Evolutionary conservation across 495 filamentous ascomycete genomes (phyloP).

Genomic region (Neurospora tetraspora): DNA sequence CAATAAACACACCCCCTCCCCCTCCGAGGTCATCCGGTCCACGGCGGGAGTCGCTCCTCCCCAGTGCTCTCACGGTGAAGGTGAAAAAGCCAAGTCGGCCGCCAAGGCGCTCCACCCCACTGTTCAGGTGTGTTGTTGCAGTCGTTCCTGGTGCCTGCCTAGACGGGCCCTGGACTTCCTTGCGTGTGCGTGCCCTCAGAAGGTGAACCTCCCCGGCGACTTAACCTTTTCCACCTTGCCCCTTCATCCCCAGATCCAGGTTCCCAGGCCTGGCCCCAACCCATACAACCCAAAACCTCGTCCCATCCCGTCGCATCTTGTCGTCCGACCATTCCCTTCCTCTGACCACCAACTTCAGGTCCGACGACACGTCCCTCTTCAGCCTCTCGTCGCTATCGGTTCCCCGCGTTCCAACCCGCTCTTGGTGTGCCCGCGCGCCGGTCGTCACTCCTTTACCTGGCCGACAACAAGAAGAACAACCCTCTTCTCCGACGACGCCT

Average conservation of each 20-base stretch:
- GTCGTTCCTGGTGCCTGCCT: background rate
- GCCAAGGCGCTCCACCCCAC: background rate
- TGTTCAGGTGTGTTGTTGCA: background rate
- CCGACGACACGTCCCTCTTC: background rate
- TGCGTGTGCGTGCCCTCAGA: background rate
- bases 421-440: slow-evolving; percentile 1
- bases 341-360: background rate
- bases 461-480: background rate
- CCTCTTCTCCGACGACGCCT: background rate
- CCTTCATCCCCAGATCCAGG: slow-evolving; percentile 17
- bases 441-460: slow-evolving; percentile 3
- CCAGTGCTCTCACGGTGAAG: background rate
- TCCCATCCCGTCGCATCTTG: slow-evolving; percentile 2
- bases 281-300: slow-evolving; percentile 10
- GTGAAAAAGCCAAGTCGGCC: background rate
- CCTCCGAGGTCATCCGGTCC: background rate
- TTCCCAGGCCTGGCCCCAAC: background rate
- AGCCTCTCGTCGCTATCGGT: slow-evolving; percentile 2
- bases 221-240: slow-evolving; percentile 6
- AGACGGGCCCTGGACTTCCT: background rate
- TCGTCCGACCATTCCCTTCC: background rate
- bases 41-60: background rate
- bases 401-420: background rate
- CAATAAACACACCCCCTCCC: background rate
- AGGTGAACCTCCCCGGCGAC: slow-evolving; percentile 4